Evolutionary conservation across 176 grass and related monocot species (phyloP), one percentile per base, ranked within the genome.

Genomic region (Ensete ventricosum): DNA sequence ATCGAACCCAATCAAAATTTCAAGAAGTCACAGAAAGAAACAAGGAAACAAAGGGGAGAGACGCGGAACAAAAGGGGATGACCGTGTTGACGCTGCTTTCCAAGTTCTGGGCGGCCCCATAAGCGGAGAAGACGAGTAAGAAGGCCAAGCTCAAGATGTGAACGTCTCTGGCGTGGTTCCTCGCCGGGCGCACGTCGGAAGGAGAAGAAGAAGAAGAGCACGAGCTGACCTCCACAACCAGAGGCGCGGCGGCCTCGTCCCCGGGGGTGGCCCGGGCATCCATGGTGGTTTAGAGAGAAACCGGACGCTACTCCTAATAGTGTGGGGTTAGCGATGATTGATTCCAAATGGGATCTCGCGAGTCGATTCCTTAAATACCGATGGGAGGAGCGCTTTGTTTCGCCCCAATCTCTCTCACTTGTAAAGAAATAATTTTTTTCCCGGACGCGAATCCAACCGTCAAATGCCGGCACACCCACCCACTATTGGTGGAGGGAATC

Each of bases 121-220:
- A 94, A 20, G 90, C 90, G 49, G 86, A 93, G 90, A 98, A 98
- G 75, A 94, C 65, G 82, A 91, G 93, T 23, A 98, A 65, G 95
- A 98, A 98, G 10, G 95, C 95, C 0, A 80, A 73, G 53, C 84
- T 91, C 75, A 98, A 90, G 62, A 93, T 67, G 74, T 87, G 90
- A 67, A 83, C 68, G 54, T 93, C 90, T 52, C 80, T 69, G 2
- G 84, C 85, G 80, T 89, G 86, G 73, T 81, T 90, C 71, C 63
- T 73, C 9, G 22, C 11, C 20, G 73, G 72, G 7, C 72, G 14
- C 0, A 66, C 5, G 8, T 2, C 13, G 16, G 25, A 9, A 52
- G 22, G 22, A 23, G 11, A 62, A 27, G 43, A 66, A 9, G 43
- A 58, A 53, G 34, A 74, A 48, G 54, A 82, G 25, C 53, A 69